Evolutionary conservation across 164 flowering plant genomes (phyloP).

Genomic region (Magnolia sinica): DNA sequence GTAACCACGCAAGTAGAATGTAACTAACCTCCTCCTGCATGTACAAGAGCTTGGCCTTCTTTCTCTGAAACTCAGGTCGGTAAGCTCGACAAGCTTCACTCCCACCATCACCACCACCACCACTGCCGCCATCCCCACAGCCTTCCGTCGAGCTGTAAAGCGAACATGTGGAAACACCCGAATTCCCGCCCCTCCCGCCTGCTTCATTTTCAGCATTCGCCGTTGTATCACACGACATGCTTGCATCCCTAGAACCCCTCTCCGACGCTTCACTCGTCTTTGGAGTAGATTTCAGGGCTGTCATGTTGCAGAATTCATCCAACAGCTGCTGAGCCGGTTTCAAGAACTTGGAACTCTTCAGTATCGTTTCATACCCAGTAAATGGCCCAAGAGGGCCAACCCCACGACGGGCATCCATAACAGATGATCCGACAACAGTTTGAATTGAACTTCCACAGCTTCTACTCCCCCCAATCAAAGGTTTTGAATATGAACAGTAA

Average conservation of each 20-base stretch:
- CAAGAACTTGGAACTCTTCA: conserved; percentile 72
- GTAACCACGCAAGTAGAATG: too few species aligned
- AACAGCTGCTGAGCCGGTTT: conserved; percentile 66
- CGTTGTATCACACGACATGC: conserved; percentile 19
- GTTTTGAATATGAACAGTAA: conserved; percentile 13
- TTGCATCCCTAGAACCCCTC: conserved; percentile 24
- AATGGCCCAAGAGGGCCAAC: conserved; percentile 91
- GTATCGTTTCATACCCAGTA: conserved; percentile 81
- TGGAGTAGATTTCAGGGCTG: conserved; percentile 8
- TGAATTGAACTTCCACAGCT: conserved; percentile 30
- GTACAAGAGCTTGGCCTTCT: conserved; percentile 64
- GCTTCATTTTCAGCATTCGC: conserved; percentile 22
- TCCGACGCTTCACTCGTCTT: conserved; percentile 22
- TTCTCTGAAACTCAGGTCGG: conserved; percentile 53
- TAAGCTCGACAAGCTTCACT: conserved; percentile 33
- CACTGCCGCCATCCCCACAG: not conserved
- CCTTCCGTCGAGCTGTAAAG: conserved; percentile 30
- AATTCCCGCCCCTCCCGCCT: conserved; percentile 24
- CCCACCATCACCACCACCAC: conserved; percentile 26
- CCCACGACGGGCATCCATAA: conserved; percentile 20
- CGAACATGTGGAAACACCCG: conserved; percentile 30
- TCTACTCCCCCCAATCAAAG: conserved; percentile 17
- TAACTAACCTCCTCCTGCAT: conserved; percentile 81
- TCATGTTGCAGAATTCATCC: conserved; percentile 46
- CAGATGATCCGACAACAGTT: conserved; percentile 22